A percentile compares a stretch with the other conserved stretches of the same genome.
phyloP scores from a whole-genome alignment of 2,329 filamentous ascomycete genomes.

The Colletotrichum chlorophyti region DNA sequence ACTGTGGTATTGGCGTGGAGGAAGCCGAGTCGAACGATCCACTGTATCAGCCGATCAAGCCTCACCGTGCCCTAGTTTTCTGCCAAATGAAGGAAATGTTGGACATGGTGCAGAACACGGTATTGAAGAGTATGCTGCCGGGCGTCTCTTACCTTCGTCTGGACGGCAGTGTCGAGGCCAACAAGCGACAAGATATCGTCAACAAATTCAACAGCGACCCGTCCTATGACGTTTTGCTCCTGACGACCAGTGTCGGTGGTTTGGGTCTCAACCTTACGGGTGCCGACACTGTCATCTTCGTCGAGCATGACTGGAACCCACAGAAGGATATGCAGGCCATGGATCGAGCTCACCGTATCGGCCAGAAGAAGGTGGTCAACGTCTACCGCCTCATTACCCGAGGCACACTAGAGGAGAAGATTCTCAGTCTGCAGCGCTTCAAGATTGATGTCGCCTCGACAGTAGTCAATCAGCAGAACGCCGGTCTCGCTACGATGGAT shows the following conservation, averaged over 20 bases:
- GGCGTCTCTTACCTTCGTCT: slow-evolving; percentile 93
- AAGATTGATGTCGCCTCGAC: slow-evolving; percentile 99
- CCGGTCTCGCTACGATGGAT: slow-evolving; percentile 93
- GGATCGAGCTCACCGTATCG: slow-evolving; percentile 97
- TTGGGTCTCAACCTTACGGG: slow-evolving; percentile 94
- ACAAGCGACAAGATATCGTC: slow-evolving; percentile 94
- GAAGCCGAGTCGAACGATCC: slow-evolving; percentile 65
- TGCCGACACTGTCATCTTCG: slow-evolving; percentile 98
- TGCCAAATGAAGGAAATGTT: slow-evolving; percentile 99
- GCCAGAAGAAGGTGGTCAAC: slow-evolving; percentile 99
- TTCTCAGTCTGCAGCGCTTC: slow-evolving; percentile 96
- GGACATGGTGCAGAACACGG: slow-evolving; percentile 96
- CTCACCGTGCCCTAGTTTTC: slow-evolving; percentile 94
- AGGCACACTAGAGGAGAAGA: slow-evolving; percentile 97
- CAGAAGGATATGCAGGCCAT: slow-evolving; percentile 99
- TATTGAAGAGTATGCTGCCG: slow-evolving; percentile 88
- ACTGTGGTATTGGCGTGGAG: slow-evolving; percentile 92
- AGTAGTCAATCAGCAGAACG: slow-evolving; percentile 98
- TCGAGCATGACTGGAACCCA: slow-evolving; percentile 99
- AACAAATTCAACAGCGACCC: slow-evolving; percentile 99
- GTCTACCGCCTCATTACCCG: slow-evolving; percentile 96
- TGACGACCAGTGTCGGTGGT: slow-evolving; percentile 95
- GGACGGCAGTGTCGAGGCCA: slow-evolving; percentile 91
- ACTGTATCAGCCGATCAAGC: slow-evolving; percentile 84
- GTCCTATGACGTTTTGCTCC: slow-evolving; percentile 89